Base-by-base conservation (phyloP, 495 filamentous ascomycete genomes). In the Darksidea phi region DNA sequence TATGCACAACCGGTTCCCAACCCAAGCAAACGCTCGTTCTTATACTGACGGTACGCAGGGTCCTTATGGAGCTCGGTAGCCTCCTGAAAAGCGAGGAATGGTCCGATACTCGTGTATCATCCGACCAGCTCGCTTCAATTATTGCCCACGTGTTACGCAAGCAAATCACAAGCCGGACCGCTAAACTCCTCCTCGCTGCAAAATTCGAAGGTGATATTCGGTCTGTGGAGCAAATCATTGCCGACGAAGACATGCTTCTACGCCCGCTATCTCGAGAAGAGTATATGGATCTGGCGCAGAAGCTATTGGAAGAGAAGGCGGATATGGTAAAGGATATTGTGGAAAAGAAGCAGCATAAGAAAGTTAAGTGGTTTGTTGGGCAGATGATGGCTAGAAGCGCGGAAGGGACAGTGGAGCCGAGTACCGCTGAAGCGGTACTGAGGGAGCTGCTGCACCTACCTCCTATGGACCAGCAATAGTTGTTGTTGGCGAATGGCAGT, bases 11-110 rank as follows among this genome's bases (percentile, higher is more conserved):
- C 63, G 60, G 69, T 67, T 48, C 74, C 75, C 75, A 75, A 37
- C 60, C 54, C 48, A 45, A 59, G 70, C 49, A 54, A 24, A 50
- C 7, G 11, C 23, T 45, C 7, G 4, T 15, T 46, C 8, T 24
- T 45, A 12, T 38, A 43, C 59, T 59, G 24, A 64, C 75, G 5
- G 78, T 85, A 48, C 37, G n/a, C 88, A 71, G 89, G 89, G 86
- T 92, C 38, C 78, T 97, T 0, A 91, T 97, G 72, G 90, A 95
- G 64, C 80, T 98, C 20, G 91, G 92, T 10, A 90, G 90, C 5
- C 78, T 95, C 1, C 67, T 88, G 25, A 77, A 82, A 48, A 81
- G 80, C 73, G 74, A 70, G 54, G 52, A 68, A 7, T 89, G 85
- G 80, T 71, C 77, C 48, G 63, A 77, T n/a, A 71, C 79, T 2